Conservation (phyloP, 192 early-diverging fungal species). For the Backusella tuberculispora region DNA sequence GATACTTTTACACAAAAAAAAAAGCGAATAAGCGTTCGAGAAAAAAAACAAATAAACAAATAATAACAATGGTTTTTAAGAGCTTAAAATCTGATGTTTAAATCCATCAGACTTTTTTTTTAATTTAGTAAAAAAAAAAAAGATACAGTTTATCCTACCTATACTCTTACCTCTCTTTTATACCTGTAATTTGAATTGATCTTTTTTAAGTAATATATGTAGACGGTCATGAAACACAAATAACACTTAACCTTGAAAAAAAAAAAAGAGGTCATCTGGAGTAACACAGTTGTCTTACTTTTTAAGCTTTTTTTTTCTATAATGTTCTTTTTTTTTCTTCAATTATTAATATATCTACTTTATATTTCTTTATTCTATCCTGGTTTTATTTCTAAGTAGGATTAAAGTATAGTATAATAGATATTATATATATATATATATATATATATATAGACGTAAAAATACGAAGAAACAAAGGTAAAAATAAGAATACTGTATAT, state of each 20-base stretch:
- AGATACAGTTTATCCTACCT: neutral
- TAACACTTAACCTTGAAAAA: neutral
- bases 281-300: neutral
- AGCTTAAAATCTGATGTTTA: neutral
- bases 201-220: neutral
- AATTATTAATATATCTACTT: too few relatives aligned
- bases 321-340: neutral
- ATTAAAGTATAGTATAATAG: neutral
- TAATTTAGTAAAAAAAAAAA: neutral
- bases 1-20: neutral
- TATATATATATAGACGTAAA: neutral
- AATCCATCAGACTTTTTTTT: neutral
- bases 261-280: neutral
- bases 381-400: too few relatives aligned
- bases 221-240: neutral
- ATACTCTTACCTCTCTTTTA: neutral
- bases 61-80: neutral
- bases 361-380: too few relatives aligned
- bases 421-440: too few relatives aligned
- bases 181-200: neutral
- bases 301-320: neutral
- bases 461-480: neutral
- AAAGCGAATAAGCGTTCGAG: too few relatives aligned
- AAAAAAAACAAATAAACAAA: too few relatives aligned
- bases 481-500: neutral